phyloP scores from a whole-genome alignment of 2,329 filamentous ascomycete species.

The Penicillium sp. region DNA sequence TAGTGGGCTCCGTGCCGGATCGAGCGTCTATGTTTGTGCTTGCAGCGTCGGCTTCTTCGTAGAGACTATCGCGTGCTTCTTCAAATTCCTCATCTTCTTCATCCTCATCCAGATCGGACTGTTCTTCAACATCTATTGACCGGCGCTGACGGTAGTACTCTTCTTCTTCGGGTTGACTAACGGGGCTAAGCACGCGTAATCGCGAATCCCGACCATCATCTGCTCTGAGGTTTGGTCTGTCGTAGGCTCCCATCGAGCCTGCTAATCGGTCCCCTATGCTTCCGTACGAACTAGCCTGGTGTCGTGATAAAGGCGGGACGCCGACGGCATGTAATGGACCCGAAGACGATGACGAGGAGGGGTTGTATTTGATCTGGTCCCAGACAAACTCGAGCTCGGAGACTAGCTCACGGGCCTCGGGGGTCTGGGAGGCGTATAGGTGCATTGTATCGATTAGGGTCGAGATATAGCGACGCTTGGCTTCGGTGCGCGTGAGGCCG shows the following conservation, averaged over 20 bases:
- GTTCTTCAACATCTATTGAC: slow-evolving; percentile 30
- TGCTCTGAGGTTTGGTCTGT: slow-evolving; percentile 29
- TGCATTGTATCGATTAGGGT: slow-evolving; percentile 97
- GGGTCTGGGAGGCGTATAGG: slow-evolving; percentile 77
- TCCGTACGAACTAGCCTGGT: slow-evolving; percentile 32
- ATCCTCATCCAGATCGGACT: slow-evolving; percentile 34
- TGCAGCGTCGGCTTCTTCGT: slow-evolving; percentile 39
- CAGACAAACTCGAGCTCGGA: slow-evolving; percentile 97
- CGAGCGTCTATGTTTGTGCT: slow-evolving; percentile 30
- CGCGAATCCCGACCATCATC: slow-evolving; percentile 42
- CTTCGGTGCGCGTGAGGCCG: slow-evolving; percentile 79
- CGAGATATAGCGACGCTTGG: slow-evolving; percentile 89
- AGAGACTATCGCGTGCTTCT: slow-evolving; percentile 34
- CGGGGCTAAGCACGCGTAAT: slow-evolving; percentile 73
- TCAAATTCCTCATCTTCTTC: slow-evolving; percentile 39
- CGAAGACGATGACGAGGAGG: slow-evolving; percentile 54
- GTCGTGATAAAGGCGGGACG: slow-evolving; percentile 28
- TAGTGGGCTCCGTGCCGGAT: slow-evolving; percentile 27
- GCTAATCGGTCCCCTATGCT: slow-evolving; percentile 37
- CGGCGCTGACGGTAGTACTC: slow-evolving; percentile 40
- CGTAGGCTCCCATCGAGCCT: slow-evolving; percentile 32
- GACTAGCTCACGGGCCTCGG: slow-evolving; percentile 79
- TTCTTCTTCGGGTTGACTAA: slow-evolving; percentile 72
- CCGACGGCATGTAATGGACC: slow-evolving; percentile 30
- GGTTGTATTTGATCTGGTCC: slow-evolving; percentile 93